A percentile compares a stretch with the other conserved stretches of the same genome.
These are phyloP conservation scores for Malus hybrid DNA, from an alignment of 331 rosid genomes.

Conservation along the genomic window DNA sequence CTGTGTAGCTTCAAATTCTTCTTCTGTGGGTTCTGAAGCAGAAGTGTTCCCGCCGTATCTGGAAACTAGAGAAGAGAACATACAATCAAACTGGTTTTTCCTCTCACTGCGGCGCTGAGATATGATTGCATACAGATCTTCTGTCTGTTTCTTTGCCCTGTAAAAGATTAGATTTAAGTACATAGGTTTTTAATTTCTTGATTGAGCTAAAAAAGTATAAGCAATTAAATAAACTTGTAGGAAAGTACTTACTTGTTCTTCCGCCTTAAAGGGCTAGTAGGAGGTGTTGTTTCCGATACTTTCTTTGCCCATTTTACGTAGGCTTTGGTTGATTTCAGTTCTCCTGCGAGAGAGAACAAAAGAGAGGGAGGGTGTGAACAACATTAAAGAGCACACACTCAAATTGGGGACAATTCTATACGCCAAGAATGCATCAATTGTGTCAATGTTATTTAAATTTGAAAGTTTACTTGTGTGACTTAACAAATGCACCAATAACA, in stretches of 20 bases:
- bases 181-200: not conserved
- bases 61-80: slow-evolving; percentile 75
- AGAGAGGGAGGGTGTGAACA: no score
- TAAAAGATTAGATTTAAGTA: slow-evolving; percentile 18
- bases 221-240: slow-evolving; percentile 6
- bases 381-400: no score
- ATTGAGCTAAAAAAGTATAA: not conserved
- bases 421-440: no score
- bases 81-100: slow-evolving; percentile 61
- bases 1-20: slow-evolving; percentile 82
- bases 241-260: slow-evolving; percentile 47
- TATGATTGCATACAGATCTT: slow-evolving; percentile 61
- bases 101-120: slow-evolving; percentile 61
- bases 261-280: slow-evolving; percentile 67
- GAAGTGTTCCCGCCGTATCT: slow-evolving; percentile 58
- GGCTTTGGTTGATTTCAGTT: slow-evolving; percentile 59
- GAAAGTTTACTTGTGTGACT: no score
- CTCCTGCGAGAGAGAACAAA: slow-evolving; percentile 28
- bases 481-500: no score
- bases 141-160: slow-evolving; percentile 58
- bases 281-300: slow-evolving; percentile 67
- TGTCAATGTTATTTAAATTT: no score
- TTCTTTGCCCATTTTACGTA: slow-evolving; percentile 73
- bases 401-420: no score
- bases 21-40: slow-evolving; percentile 70